Evolutionary conservation across 1,284 basidiomycete genomes (phyloP).

Genomic region (Coniophora puteana): DNA sequence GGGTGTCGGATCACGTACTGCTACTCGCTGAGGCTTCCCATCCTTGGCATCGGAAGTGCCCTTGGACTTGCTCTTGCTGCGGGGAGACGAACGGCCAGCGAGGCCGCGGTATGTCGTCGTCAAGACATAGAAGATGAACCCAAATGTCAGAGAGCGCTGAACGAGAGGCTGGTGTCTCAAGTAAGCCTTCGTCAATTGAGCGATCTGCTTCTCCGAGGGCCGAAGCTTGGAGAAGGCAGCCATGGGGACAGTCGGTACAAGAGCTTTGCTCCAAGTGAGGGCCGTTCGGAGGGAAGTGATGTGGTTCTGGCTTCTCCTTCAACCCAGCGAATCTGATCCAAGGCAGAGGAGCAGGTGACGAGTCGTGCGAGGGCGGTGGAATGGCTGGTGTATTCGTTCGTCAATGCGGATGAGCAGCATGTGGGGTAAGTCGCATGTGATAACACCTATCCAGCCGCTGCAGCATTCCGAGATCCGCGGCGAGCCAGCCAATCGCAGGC

Average conservation of each 20-base stretch:
- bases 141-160: slow-evolving; percentile 62
- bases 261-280: too few relatives aligned
- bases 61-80: slow-evolving; percentile 37
- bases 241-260: too few relatives aligned
- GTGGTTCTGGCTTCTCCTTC: too few relatives aligned
- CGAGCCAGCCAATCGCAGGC: neutral
- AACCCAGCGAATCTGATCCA: too few relatives aligned
- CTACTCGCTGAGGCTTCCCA: slow-evolving; percentile 54
- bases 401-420: too few relatives aligned
- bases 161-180: slow-evolving; percentile 60
- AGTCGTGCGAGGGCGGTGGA: too few relatives aligned
- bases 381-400: too few relatives aligned
- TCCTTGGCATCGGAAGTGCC: slow-evolving; percentile 21
- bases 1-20: slow-evolving; percentile 42
- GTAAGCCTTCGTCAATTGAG: slow-evolving; percentile 51
- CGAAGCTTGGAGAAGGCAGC: slow-evolving; percentile 14
- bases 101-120: slow-evolving; percentile 54
- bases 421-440: neutral
- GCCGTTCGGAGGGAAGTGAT: too few relatives aligned
- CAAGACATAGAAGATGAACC: slow-evolving; percentile 64
- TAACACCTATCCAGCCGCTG: neutral
- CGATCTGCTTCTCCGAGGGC: slow-evolving; percentile 22
- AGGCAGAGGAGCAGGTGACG: neutral
- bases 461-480: neutral
- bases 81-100: slow-evolving; percentile 34